A percentile compares a stretch with the other conserved stretches of the same genome.
These are phyloP conservation scores for Fraxinus anomala DNA, from an alignment of 257 asterid genomes.

Conservation along the genomic window DNA sequence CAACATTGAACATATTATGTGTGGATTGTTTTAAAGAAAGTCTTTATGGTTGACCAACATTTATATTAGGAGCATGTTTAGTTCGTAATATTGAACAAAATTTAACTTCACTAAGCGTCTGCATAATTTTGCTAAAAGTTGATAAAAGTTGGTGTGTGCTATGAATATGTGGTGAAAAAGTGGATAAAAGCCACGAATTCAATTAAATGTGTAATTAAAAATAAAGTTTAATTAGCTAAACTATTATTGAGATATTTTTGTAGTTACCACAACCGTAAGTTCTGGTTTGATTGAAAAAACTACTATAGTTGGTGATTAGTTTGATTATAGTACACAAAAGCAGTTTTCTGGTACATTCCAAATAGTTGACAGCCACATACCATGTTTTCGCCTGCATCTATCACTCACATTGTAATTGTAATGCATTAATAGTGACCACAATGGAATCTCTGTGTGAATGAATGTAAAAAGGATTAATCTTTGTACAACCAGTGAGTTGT, in stretches of 20 bases:
- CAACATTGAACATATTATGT: no score
- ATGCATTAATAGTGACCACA: neutral
- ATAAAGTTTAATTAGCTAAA: no score
- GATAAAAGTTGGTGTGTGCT: no score
- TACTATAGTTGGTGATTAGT: neutral
- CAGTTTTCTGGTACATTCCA: neutral
- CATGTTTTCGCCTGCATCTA: neutral
- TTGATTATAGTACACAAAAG: neutral
- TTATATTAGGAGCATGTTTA: neutral
- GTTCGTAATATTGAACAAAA: neutral
- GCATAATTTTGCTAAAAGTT: no score
- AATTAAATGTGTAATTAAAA: no score
- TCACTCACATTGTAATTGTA: neutral
- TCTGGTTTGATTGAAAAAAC: neutral
- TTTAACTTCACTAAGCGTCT: neutral
- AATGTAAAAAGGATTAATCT: no score
- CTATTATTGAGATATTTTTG: no score
- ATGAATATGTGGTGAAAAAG: neutral
- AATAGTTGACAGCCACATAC: neutral
- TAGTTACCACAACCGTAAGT: neutral
- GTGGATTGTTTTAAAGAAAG: no score
- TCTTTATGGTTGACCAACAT: no score
- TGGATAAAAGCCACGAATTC: no score
- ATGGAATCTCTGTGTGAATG: neutral
- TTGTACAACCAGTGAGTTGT: no score